phyloP scores from a whole-genome alignment of 805 yeast species.

The Candida michaelii region DNA sequence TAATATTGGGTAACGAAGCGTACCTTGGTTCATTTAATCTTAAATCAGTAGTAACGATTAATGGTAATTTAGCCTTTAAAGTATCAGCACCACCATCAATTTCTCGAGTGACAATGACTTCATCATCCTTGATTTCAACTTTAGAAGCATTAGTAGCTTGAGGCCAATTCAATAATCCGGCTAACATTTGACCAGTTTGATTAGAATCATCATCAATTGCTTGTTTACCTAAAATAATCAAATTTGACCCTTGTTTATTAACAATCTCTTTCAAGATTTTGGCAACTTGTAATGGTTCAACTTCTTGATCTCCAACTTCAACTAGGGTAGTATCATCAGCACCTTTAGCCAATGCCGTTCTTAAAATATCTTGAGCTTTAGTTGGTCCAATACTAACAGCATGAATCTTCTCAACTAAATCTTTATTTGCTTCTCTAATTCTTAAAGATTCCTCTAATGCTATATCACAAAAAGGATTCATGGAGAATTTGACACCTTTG shows the following conservation, averaged over 20 bases:
- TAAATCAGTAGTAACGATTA: constrained; percentile 88
- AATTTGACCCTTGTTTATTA: constrained; percentile 66
- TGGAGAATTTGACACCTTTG: constrained; percentile 85
- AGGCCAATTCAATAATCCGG: constrained; percentile 92
- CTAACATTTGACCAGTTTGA: constrained; percentile 96
- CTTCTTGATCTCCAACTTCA: constrained; percentile 67
- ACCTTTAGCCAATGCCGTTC: constrained; percentile 93
- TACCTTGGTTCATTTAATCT: constrained; percentile 94
- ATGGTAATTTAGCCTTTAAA: constrained; percentile 72
- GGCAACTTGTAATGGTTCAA: constrained; percentile 90
- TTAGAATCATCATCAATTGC: constrained; percentile 94
- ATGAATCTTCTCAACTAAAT: constrained; percentile 74
- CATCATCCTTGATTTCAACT: constrained; percentile 60
- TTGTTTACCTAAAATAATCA: constrained; percentile 91
- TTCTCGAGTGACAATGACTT: constrained; percentile 79
- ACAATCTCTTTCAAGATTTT: constrained; percentile 76
- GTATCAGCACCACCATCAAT: constrained; percentile 94
- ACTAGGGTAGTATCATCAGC: constrained; percentile 83
- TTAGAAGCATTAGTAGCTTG: constrained; percentile 94
- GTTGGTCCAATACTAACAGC: constrained; percentile 89
- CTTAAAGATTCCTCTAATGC: constrained; percentile 94
- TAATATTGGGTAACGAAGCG: constrained; percentile 92
- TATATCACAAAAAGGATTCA: constrained; percentile 97
- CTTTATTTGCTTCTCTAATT: constrained; percentile 65
- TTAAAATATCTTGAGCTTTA: constrained; percentile 82